Evolutionary conservation across 371 early-diverging fungal genomes (phyloP), one percentile per base, ranked within the genome.

Genomic region (Mucor plumbeus): DNA sequence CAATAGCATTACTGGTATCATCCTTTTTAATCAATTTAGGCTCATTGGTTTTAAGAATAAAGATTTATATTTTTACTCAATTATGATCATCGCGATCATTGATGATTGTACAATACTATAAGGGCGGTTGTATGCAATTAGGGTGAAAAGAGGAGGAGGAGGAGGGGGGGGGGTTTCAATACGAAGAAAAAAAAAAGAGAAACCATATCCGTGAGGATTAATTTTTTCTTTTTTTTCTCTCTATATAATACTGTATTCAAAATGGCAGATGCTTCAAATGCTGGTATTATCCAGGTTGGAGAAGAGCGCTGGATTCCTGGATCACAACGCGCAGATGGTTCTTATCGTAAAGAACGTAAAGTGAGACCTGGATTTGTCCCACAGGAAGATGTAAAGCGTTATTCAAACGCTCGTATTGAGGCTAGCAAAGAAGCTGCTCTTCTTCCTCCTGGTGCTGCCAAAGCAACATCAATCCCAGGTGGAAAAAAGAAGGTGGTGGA

Each of bases 321-420:
- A 53, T 77, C 82, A 33, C 85, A 82, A 39, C 84, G 92, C n/a
- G 80, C 92, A 2, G 92, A 92, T 68, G 92, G 92, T 43, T 78
- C 87, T 11, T 62, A 85, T 59, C 84, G 92, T 64, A 86, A 86
- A 62, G 92, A 90, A 61, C 82, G 87, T 59, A 84, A 85, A 66
- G 82, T 92, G 15, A 84, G 92, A 13, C 82, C 86, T 26, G 91
- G 91, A 7, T 92, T 83, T 74, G 83, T 83, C 10, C 89, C 90
- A 35, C 78, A 73, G 39, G 90, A 90, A 74, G 91, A 90, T 71
- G 84, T 88, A 0, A 72, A 74, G 43, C 80, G 84, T 1, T 92
- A 88, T 75, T 74, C 86, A 26, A 89, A 87, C 70, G 70, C 77
- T 9, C 80, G 79, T 19, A 11, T 58, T 10, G 48, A 63, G 55